Evolutionary conservation across 1,284 basidiomycete species (phyloP).

Genomic region (Anthracocystis walkeri): DNA sequence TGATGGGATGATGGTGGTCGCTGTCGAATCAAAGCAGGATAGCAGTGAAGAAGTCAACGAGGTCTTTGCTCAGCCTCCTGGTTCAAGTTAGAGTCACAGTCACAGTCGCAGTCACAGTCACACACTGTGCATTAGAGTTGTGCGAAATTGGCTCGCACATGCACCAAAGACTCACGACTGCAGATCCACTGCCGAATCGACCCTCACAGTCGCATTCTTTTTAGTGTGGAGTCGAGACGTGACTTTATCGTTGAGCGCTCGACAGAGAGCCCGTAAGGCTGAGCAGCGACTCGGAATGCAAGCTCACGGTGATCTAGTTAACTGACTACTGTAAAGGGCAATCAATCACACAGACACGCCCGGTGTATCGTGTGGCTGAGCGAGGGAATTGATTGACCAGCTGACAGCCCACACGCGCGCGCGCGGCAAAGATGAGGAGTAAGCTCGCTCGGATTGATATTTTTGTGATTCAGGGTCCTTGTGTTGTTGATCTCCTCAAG

Average conservation of each 20-base stretch:
- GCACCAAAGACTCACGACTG: neutral
- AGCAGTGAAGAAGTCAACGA: no score
- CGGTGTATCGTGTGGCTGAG: neutral
- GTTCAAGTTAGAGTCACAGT: neutral
- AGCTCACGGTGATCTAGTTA: neutral
- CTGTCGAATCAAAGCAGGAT: neutral
- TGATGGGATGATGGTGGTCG: neutral
- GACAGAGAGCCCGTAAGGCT: no score
- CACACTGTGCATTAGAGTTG: constrained; percentile 2
- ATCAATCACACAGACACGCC: neutral
- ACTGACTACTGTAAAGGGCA: neutral
- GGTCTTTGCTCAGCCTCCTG: constrained; percentile 1
- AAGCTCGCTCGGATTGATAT: neutral
- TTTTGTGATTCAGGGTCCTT: constrained; percentile 8
- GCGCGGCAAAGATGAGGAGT: neutral
- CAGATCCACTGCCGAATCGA: no score
- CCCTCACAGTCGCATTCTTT: neutral
- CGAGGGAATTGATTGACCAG: neutral
- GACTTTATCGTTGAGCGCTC: no score
- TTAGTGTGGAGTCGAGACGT: neutral
- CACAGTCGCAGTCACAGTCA: neutral
- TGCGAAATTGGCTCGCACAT: constrained; percentile 1
- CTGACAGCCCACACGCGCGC: neutral
- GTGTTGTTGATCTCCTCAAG: neutral
- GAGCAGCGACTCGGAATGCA: no score